Evolutionary conservation across 345 rosid species (phyloP), one percentile per base, ranked within the genome.

Genomic region (Arabidopsis suecica): DNA sequence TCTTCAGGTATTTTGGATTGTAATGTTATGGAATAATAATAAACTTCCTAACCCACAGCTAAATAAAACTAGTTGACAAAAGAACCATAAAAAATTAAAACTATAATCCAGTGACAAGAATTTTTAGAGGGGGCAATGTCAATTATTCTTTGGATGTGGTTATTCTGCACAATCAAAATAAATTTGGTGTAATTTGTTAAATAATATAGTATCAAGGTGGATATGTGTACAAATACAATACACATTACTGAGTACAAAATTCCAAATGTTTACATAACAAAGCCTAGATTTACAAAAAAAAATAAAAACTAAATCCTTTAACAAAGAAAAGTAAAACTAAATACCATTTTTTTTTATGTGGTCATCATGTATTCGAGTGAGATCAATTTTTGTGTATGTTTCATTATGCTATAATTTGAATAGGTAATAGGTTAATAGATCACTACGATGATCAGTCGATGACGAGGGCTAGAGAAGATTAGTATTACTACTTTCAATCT

Each of bases 401-500:
- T 36, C 7, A 2, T 36, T 14, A 53, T 28, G 16, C 18, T 57
- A 38, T 38, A 14, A 0, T 23, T 7, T 13, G 12, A 41, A 18
- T 38, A 37, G 30, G 9, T 60, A 20, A 20, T 20, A n/a, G n/a
- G n/a, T n/a, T n/a, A 37, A 13, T 9, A 33, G 10, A 48, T 67
- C 59, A 22, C 12, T 22, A 63, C 8, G 14, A 51, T 36, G 49
- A 68, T 3, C 4, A 28, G 40, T 22, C 18, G n/a, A 71, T 33
- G 30, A 58, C 4, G 47, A 47, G 1, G 9, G 28, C 53, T 62
- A 53, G 6, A 41, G 53, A 72, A 51, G 54, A 51, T 16, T 40
- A 71, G 0, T 67, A 13, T 25, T 68, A 25, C 49, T 18, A 57
- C 44, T 69, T n/a, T 23, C 38, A 60, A 14, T 41, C 23, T 47